Evolutionary conservation across 2,329 filamentous ascomycete genomes (phyloP).

Genomic region (Epichloe festucae): DNA sequence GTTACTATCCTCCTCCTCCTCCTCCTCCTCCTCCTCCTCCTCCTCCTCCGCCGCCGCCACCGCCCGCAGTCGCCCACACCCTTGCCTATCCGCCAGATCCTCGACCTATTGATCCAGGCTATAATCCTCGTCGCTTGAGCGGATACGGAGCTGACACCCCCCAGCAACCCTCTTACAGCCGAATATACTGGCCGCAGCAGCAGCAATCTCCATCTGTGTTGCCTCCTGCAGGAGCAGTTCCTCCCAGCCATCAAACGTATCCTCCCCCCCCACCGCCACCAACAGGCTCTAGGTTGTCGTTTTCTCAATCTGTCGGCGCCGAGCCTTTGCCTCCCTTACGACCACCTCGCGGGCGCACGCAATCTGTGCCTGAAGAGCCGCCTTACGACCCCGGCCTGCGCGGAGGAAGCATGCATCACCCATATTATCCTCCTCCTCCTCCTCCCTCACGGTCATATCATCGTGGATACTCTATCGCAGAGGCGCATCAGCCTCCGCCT

Average conservation of each 20-base stretch:
- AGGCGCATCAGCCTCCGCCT: conserved; percentile 17
- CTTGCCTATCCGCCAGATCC: conserved; percentile 16
- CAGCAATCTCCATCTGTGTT: conserved; percentile 1
- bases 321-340: conserved; percentile 26
- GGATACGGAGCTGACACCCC: conserved; percentile 17
- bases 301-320: conserved; percentile 21
- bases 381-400: conserved; percentile 20
- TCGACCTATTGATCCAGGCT: conserved; percentile 20
- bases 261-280: conserved; percentile 15
- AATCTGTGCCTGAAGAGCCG: conserved; percentile 21
- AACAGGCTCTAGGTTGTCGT: conserved; percentile 20
- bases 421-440: conserved; percentile 20
- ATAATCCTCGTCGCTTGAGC: conserved; percentile 19
- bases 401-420: conserved; percentile 14
- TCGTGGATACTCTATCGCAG: conserved; percentile 15
- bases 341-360: conserved; percentile 23
- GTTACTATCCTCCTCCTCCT: conserved; percentile 16
- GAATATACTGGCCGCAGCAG: conserved; percentile 23
- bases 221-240: conserved; percentile 2
- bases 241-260: conserved; percentile 11
- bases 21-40: conserved; percentile 7
- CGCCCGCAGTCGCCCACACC: conserved; percentile 8
- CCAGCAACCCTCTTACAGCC: conserved; percentile 13
- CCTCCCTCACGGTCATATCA: conserved; percentile 18
- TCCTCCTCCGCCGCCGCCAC: conserved; percentile 6